phyloP scores from a whole-genome alignment of 805 yeast genomes.

The Metahyphopichia silvanorum region DNA sequence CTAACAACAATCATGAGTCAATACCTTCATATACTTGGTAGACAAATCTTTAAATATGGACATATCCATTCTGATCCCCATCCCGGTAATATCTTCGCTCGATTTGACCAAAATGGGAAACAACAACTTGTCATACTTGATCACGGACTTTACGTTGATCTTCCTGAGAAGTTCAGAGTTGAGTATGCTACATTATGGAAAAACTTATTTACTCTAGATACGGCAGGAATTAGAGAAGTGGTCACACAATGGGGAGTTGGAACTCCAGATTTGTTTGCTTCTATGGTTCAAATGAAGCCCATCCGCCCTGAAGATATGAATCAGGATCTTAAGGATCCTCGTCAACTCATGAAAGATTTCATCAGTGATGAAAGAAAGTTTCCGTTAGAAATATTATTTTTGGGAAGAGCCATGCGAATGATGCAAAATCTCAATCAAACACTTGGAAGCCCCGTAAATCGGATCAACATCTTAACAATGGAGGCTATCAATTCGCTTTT shows the following conservation, averaged over 20 bases:
- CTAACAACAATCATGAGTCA: slow-evolving; percentile 43
- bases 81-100: slow-evolving; percentile 70
- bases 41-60: slow-evolving; percentile 65
- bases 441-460: slow-evolving; percentile 71
- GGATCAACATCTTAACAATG: slow-evolving; percentile 59
- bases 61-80: slow-evolving; percentile 75
- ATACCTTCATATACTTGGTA: slow-evolving; percentile 49
- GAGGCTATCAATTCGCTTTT: slow-evolving; percentile 42
- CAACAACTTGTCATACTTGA: slow-evolving; percentile 69
- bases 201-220: slow-evolving; percentile 52
- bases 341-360: slow-evolving; percentile 50
- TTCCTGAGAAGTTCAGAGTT: slow-evolving; percentile 46
- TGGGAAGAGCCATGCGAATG: slow-evolving; percentile 71
- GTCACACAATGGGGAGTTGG: slow-evolving; percentile 68
- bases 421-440: slow-evolving; percentile 65
- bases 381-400: slow-evolving; percentile 62
- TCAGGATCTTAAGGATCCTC: slow-evolving; percentile 31
- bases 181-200: slow-evolving; percentile 67
- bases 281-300: slow-evolving; percentile 52
- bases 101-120: slow-evolving; percentile 29
- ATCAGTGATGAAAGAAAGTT: slow-evolving; percentile 61
- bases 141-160: slow-evolving; percentile 67
- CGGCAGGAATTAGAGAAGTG: slow-evolving; percentile 43
- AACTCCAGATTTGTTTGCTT: slow-evolving; percentile 58
- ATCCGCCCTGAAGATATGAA: slow-evolving; percentile 18